A percentile compares a stretch with the other conserved stretches of the same genome.
These are phyloP conservation scores for Boletellus ananiceps DNA, from an alignment of 768 basidiomycete genomes.

Conservation along the genomic window DNA sequence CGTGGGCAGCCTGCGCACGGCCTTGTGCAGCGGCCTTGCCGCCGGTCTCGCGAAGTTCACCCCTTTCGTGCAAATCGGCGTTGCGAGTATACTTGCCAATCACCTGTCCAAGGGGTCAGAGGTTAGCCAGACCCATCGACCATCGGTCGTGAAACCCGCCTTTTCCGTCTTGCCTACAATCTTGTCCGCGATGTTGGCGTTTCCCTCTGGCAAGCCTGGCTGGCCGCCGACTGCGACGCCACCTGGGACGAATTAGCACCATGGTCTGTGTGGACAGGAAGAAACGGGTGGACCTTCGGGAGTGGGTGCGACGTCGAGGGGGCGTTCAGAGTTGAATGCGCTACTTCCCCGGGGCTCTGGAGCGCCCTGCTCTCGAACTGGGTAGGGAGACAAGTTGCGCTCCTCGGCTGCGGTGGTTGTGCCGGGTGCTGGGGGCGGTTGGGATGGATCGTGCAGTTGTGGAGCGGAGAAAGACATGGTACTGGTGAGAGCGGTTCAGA, in stretches of 20 bases:
- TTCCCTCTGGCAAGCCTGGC: constrained; percentile 27
- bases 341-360: constrained; percentile 9
- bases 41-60: constrained; percentile 50
- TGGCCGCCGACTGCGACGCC: constrained; percentile 27
- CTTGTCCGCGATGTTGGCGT: constrained; percentile 47
- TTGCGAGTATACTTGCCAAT: constrained; percentile 47
- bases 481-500: background rate
- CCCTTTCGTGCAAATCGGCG: constrained; percentile 50
- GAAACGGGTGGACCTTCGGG: constrained; percentile 26
- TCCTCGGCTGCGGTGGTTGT: background rate
- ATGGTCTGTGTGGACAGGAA: background rate
- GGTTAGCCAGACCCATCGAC: background rate
- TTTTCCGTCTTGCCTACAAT: constrained; percentile 56
- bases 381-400: background rate
- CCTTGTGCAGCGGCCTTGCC: constrained; percentile 45
- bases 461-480: constrained; percentile 23
- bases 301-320: constrained; percentile 35
- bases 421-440: constrained; percentile 40
- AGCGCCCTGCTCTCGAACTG: too few species aligned
- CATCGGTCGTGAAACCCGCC: constrained; percentile 26
- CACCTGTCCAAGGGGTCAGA: constrained; percentile 33
- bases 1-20: constrained; percentile 39
- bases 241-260: constrained; percentile 9
- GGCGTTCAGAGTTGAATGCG: constrained; percentile 32
- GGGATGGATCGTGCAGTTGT: constrained; percentile 44